These are phyloP conservation scores for Creolimax fragrantissima DNA, from an alignment of 78 protist species.

Conservation along the genomic window DNA sequence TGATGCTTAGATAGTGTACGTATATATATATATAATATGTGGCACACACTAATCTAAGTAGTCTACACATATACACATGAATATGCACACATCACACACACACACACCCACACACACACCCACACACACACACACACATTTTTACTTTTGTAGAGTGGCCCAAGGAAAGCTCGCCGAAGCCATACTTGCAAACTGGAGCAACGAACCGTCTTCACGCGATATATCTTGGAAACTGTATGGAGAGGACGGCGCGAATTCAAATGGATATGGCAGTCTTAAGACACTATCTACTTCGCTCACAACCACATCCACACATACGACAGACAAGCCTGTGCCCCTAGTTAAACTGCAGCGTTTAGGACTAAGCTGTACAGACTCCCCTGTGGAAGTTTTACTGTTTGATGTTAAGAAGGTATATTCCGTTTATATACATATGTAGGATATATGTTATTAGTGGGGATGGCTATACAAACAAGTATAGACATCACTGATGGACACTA, in stretches of 20 bases:
- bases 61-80: too few relatives aligned
- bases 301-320: neutral
- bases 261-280: neutral
- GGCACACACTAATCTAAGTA: too few relatives aligned
- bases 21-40: too few relatives aligned
- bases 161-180: neutral
- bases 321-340: neutral
- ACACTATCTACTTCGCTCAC: neutral
- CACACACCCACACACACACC: too few relatives aligned
- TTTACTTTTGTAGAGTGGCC: neutral
- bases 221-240: neutral
- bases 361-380: neutral
- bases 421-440: too few relatives aligned
- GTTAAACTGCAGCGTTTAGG: neutral
- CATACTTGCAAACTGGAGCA: neutral
- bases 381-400: neutral
- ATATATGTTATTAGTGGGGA: too few relatives aligned
- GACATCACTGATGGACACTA: too few relatives aligned
- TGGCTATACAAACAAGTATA: too few relatives aligned
- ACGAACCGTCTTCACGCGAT: neutral
- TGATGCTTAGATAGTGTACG: too few relatives aligned
- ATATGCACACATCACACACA: too few relatives aligned
- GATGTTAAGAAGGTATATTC: neutral
- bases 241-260: neutral
- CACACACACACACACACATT: too few relatives aligned